Conservation (phyloP, 2,329 filamentous ascomycete genomes). For the Penicillium sp. region DNA sequence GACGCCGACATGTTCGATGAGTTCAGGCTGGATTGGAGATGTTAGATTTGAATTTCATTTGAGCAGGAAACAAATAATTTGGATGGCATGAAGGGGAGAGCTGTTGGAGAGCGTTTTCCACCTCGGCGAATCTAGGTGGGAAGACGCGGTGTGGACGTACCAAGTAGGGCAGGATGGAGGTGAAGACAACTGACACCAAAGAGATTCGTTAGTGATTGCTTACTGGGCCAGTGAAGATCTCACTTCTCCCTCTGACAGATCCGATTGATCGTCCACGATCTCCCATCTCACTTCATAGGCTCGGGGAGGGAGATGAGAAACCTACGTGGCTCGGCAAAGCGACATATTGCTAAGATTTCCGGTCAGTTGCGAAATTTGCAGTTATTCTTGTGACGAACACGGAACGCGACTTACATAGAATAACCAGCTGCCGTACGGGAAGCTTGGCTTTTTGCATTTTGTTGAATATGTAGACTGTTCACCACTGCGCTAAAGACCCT, state of each 20-base stretch:
- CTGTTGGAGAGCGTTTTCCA: constrained; percentile 16
- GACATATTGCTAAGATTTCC: constrained; percentile 65
- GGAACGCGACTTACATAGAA: constrained; percentile 64
- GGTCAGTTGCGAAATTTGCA: background rate
- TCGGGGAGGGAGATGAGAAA: constrained; percentile 13
- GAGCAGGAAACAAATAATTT: background rate
- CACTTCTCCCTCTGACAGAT: background rate
- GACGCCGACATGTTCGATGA: constrained; percentile 79
- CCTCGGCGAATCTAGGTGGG: background rate
- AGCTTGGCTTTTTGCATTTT: constrained; percentile 59
- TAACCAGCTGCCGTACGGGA: constrained; percentile 75
- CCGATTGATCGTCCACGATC: background rate
- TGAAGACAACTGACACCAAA: constrained; percentile 21
- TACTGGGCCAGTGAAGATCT: background rate
- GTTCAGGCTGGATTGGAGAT: constrained; percentile 64
- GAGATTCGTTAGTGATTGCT: constrained; percentile 6
- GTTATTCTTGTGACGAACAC: background rate
- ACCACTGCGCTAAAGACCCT: background rate
- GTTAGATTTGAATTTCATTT: constrained; percentile 10
- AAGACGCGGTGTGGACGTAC: constrained; percentile 14
- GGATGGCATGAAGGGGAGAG: background rate
- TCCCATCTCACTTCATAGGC: background rate
- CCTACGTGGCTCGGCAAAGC: constrained; percentile 71
- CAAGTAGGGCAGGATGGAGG: constrained; percentile 27
- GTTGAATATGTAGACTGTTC: too few species aligned